phyloP scores from a whole-genome alignment of 2,329 filamentous ascomycete species.

The Aspergillus udagawae region DNA sequence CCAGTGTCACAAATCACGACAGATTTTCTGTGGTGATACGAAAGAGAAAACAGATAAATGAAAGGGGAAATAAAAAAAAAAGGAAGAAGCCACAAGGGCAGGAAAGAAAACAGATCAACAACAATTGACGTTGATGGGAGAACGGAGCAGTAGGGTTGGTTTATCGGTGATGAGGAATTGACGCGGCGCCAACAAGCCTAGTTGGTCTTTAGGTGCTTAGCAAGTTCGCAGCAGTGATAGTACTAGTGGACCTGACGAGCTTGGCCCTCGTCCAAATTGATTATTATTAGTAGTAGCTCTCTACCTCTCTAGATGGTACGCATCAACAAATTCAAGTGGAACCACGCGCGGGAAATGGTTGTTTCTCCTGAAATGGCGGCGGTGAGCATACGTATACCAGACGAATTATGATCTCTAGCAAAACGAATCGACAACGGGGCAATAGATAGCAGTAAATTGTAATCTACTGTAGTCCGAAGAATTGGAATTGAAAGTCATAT shows the following conservation, averaged over 20 bases:
- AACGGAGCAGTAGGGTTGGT: background rate
- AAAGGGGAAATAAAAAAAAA: background rate
- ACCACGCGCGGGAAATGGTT: background rate
- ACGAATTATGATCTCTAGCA: background rate
- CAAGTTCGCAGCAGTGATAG: too few relatives aligned
- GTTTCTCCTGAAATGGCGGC: background rate
- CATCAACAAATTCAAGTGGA: background rate
- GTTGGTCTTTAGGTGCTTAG: background rate
- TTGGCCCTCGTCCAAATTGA: background rate
- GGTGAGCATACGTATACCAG: background rate
- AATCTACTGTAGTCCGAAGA: too few relatives aligned
- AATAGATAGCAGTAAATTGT: too few relatives aligned
- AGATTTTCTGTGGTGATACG: constrained; percentile 6
- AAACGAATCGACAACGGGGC: too few relatives aligned
- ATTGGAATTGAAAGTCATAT: background rate
- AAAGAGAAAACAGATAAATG: constrained; percentile 9
- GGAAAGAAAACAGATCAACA: constrained; percentile 1
- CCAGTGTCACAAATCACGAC: constrained; percentile 8
- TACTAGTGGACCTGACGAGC: background rate
- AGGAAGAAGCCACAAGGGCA: constrained; percentile 2
- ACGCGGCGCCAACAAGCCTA: background rate
- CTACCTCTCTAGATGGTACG: too few relatives aligned
- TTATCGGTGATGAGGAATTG: background rate
- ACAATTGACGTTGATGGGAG: background rate
- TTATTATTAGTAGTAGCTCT: background rate